Base-by-base conservation (phyloP, 768 basidiomycete genomes). In the Paxillus rubicundulus region DNA sequence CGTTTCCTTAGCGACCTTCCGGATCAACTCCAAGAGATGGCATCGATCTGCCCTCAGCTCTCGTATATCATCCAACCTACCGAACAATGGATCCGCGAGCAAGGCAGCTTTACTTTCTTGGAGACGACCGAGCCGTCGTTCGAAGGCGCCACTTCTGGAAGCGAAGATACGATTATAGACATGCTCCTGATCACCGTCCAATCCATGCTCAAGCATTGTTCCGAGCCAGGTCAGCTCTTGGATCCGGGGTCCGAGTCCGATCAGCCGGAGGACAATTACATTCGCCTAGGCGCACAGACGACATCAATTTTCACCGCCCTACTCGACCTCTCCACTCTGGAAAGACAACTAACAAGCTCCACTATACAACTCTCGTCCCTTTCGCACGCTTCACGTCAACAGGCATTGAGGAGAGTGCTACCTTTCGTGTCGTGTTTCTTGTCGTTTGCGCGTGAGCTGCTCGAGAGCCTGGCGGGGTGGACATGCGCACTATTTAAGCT, bases 401-500 rank as follows among this genome's bases (percentile, higher is more conserved):
- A 53, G 27, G 63, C 63, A 44, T 55, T 84, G 40, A 71, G 69
- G 61, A 72, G 80, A 57, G 55, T 85, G n/a, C 57, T 86, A 9
- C 92, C 95, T 1, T 97, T 97, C 81, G 66, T 96, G 20, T 70
- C 81, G 3, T 69, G 71, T 20, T 94, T 92, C 67, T 58, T 80
- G 9, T 61, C 72, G 17, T 74, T 92, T 13, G 79, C 78, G 20
- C 70, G 77, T 28, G 76, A 77, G 37, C 81, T 89, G 47, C 68
- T 96, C n/a, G 58, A 68, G 2, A 68, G 71, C 10, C 81, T 84
- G 47, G 73, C 75, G 20, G 72, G 77, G 38, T 92, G 89, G 85
- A 83, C 82, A 16, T 83, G 86, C 63, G 72, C 89, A 12, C 68
- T 91, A 16, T 88, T 95, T 79, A 98, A 98, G 70, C 75, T 98